Conservation (phyloP, 176 grass and related monocot genomes). For the Echinochloa phyllopogon region DNA sequence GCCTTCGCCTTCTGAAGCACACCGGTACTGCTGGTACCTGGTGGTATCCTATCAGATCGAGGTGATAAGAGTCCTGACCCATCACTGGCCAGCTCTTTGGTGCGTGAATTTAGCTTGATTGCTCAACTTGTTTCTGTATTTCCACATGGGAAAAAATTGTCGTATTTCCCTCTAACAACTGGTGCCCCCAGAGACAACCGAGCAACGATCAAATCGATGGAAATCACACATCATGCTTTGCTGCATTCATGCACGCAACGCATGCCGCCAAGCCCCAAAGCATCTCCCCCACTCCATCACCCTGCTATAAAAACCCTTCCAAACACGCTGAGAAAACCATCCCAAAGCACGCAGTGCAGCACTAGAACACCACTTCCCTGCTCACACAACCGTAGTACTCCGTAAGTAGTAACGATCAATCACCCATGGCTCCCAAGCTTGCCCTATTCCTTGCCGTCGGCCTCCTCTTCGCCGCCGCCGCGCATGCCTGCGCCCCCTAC, state of each 20-base stretch:
- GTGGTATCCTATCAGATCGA: neutral
- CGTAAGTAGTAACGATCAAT: no score
- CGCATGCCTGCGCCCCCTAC: conserved; percentile 4
- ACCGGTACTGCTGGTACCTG: neutral
- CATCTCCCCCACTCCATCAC: neutral
- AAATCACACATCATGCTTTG: neutral
- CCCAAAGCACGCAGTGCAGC: conserved; percentile 11
- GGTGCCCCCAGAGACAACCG: neutral
- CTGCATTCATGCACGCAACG: neutral
- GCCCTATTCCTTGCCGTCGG: conserved; percentile 4
- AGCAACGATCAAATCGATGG: neutral
- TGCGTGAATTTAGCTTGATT: neutral
- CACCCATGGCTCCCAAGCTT: conserved; percentile 24
- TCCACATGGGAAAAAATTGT: conserved; percentile 5
- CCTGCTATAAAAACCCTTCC: conserved; percentile 16
- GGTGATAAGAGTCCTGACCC: neutral
- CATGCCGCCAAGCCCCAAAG: neutral
- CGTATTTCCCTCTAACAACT: neutral
- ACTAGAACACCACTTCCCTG: neutral
- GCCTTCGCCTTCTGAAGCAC: neutral
- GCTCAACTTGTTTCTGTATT: conserved; percentile 17
- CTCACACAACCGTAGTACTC: neutral
- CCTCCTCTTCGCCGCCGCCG: conserved; percentile 21
- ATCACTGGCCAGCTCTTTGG: neutral
- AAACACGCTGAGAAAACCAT: neutral